Evolutionary conservation across 1,284 basidiomycete species (phyloP), one percentile per base, ranked within the genome.

Genomic region (Trametes versicolor): DNA sequence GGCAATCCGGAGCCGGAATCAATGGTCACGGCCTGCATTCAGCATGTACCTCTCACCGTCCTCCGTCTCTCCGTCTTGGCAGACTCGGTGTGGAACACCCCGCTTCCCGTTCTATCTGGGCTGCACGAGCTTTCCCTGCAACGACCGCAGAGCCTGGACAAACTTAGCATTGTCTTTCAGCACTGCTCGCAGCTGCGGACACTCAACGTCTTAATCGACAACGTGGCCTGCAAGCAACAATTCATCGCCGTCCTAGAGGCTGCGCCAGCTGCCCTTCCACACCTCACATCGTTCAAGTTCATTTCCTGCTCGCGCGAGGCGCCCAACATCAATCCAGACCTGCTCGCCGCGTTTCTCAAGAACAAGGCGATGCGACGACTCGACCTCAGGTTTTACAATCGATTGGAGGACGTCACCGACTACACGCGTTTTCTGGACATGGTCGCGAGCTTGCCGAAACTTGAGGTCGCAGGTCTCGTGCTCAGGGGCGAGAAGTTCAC

Each of bases 231-330:
- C 23, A 21, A 47, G 3, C 25, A 32, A 27, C 23, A 47, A 32
- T 39, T 67, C 25, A 41, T 49, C 17, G 10, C 19, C 4, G 37
- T 51, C 5, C 47, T 68, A 10, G 17, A 47, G 29, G 29, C 55
- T 6, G 32, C 43, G n/a, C 47, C 57, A 10, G 41, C 29, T 10
- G 52, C 63, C 6, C 56, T 69, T 4, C 65, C 65, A 19, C 48
- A 39, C 8, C 63, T 69, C 27, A 50, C 54, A 5, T 63, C 68
- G 8, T 55, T 69, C 63, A 67, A 65, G 54, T 37, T 43, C 17
- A 43, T 66, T 13, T 8, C 47, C 36, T 23, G 25, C 15, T 17
- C 15, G 10, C 29, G 15, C 37, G 10, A 13, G n/a, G 5, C 48
- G 2, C 29, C 12, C 48, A 21, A 27, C 43, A 8, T 43, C n/a